Evolutionary conservation across 768 basidiomycete species (phyloP).

Genomic region (Lyophyllum atratum): DNA sequence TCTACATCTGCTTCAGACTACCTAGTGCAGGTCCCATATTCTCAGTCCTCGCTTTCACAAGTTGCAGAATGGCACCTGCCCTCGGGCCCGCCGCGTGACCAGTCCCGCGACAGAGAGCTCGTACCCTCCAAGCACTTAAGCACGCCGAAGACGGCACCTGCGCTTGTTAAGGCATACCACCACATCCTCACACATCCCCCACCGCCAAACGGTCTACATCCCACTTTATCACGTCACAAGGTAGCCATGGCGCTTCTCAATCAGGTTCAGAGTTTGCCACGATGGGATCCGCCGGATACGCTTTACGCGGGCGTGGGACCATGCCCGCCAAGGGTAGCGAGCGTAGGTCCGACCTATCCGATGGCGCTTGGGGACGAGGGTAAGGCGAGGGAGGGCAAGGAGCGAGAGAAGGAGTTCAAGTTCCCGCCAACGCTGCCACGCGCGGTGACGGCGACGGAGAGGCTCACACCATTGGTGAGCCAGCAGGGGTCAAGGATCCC

Average conservation of each 20-base stretch:
- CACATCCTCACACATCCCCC: slow-evolving; percentile 76
- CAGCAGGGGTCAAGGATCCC: slow-evolving; percentile 68
- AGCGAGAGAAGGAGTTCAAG: slow-evolving; percentile 52
- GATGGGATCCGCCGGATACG: slow-evolving; percentile 72
- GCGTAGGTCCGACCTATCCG: slow-evolving; percentile 70
- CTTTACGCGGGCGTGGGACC: slow-evolving; percentile 61
- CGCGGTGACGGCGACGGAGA: slow-evolving; percentile 44
- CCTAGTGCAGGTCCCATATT: slow-evolving; percentile 71
- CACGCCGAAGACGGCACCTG: slow-evolving; percentile 60
- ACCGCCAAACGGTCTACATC: slow-evolving; percentile 42
- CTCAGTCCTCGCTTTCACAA: slow-evolving; percentile 66
- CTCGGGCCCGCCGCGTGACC: slow-evolving; percentile 28
- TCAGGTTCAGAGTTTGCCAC: slow-evolving; percentile 54
- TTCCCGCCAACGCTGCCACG: slow-evolving; percentile 50
- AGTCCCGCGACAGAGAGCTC: slow-evolving; percentile 17
- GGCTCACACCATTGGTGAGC: slow-evolving; percentile 64
- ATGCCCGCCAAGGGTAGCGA: slow-evolving; percentile 59
- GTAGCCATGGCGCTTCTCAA: slow-evolving; percentile 73
- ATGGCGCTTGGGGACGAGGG: slow-evolving; percentile 41
- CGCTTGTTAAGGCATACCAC: slow-evolving; percentile 71
- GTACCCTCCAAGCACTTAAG: slow-evolving; percentile 33
- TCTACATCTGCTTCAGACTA: slow-evolving; percentile 66
- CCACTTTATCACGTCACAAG: slow-evolving; percentile 68
- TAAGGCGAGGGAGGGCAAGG: slow-evolving; percentile 28
- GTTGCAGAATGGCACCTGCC: slow-evolving; percentile 75